Percentiles rank a stretch among this genome's conserved stretches.
phyloP scores from a whole-genome alignment of 345 rosid species.

The Aethionema arabicum region DNA sequence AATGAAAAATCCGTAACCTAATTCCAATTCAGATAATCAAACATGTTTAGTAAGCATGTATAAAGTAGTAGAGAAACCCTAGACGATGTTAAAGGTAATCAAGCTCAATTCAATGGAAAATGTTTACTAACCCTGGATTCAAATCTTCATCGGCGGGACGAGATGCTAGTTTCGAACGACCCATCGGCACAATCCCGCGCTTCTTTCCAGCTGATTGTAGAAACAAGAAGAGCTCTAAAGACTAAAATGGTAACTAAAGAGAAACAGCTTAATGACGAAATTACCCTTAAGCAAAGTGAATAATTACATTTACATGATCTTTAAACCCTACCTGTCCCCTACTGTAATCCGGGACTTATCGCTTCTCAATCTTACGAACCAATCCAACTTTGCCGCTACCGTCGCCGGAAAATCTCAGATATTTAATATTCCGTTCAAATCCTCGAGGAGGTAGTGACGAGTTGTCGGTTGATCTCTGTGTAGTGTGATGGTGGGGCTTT shows the following conservation, averaged over 20 bases:
- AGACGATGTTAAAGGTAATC: constrained; percentile 12
- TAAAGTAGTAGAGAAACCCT: constrained; percentile 18
- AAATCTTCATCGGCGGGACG: constrained; percentile 46
- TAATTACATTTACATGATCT: constrained; percentile 27
- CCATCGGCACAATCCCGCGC: constrained; percentile 43
- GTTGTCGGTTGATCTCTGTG: constrained; percentile 1
- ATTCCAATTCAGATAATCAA: constrained; percentile 5
- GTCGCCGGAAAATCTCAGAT: constrained; percentile 28
- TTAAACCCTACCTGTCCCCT: constrained; percentile 28
- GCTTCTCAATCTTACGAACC: background rate
- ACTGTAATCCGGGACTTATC: constrained; percentile 10
- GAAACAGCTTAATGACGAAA: constrained; percentile 5
- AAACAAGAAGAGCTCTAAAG: constrained; percentile 2
- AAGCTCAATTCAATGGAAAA: constrained; percentile 6
- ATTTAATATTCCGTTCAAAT: background rate
- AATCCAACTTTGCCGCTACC: constrained; percentile 25
- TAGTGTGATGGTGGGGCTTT: constrained; percentile 69
- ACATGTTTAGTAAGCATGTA: constrained; percentile 9
- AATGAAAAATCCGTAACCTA: constrained; percentile 8
- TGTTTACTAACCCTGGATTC: constrained; percentile 45
- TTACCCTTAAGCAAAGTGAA: constrained; percentile 9
- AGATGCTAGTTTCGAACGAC: constrained; percentile 49
- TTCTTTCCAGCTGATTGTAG: constrained; percentile 26
- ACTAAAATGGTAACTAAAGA: background rate
- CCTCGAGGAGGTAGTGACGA: constrained; percentile 25